A percentile compares a stretch with the other conserved stretches of the same genome.
Conservation (phyloP, 2,329 filamentous ascomycete genomes). For the Leptosphaerulina australis region DNA sequence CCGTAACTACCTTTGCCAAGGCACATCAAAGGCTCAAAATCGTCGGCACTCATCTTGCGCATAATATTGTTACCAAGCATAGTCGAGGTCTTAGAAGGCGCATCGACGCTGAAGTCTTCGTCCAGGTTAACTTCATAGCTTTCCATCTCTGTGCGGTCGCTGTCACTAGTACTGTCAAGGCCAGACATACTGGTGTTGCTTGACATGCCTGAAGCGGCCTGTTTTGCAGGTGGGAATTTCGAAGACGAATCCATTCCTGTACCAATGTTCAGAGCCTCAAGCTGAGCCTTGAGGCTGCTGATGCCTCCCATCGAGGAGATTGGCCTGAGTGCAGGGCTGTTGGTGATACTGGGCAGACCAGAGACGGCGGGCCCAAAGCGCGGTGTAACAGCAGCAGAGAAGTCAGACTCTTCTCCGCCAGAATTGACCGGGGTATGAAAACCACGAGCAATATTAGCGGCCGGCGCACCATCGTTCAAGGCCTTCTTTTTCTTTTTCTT, state of each 20-base stretch:
- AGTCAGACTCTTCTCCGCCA: slow-evolving; percentile 63
- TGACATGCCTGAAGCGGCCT: slow-evolving; percentile 52
- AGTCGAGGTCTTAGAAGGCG: slow-evolving; percentile 46
- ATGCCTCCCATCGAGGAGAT: slow-evolving; percentile 69
- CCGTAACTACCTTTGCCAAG: slow-evolving; percentile 96
- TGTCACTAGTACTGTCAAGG: slow-evolving; percentile 61
- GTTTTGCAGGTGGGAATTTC: slow-evolving; percentile 47
- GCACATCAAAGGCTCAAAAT: slow-evolving; percentile 89
- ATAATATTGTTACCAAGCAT: slow-evolving; percentile 56
- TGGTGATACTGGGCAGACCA: slow-evolving; percentile 58
- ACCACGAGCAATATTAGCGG: slow-evolving; percentile 51
- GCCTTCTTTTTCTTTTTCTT: slow-evolving; percentile 48
- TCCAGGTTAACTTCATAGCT: slow-evolving; percentile 87
- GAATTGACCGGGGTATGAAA: slow-evolving; percentile 60
- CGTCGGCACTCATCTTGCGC: slow-evolving; percentile 87
- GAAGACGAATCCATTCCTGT: slow-evolving; percentile 63
- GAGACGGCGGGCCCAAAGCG: slow-evolving; percentile 50
- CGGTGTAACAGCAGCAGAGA: slow-evolving; percentile 50
- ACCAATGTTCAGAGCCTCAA: slow-evolving; percentile 75
- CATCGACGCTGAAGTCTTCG: slow-evolving; percentile 76
- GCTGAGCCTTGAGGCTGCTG: slow-evolving; percentile 78
- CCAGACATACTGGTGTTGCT: slow-evolving; percentile 63
- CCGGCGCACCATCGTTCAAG: slow-evolving; percentile 38
- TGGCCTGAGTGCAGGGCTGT: slow-evolving; percentile 58
- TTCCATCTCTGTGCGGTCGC: slow-evolving; percentile 73